These are phyloP conservation scores for Fusarium sp. DNA, from an alignment of 2,329 filamentous ascomycete species.

Conservation along the genomic window DNA sequence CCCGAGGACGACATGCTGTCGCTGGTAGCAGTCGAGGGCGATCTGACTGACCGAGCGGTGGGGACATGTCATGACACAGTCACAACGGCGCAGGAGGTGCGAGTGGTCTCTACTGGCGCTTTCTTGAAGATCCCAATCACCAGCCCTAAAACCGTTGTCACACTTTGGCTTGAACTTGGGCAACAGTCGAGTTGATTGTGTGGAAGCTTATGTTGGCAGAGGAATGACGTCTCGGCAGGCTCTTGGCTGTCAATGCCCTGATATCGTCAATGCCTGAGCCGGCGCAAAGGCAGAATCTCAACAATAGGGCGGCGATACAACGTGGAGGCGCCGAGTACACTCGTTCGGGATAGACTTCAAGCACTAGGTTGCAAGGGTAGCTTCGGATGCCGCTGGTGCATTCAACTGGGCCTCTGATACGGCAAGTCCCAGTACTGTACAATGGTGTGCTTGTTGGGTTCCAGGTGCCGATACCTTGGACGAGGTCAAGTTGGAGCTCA, in stretches of 20 bases:
- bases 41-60: slow-evolving; percentile 48
- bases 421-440: slow-evolving; percentile 21
- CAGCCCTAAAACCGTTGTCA: slow-evolving; percentile 27
- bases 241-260: slow-evolving; percentile 23
- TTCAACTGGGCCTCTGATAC: slow-evolving; percentile 31
- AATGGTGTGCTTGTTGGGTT: slow-evolving; percentile 10
- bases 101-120: slow-evolving; percentile 38
- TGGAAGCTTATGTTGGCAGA: slow-evolving; percentile 21
- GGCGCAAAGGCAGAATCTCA: slow-evolving; percentile 33
- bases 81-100: slow-evolving; percentile 41
- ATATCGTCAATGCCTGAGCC: slow-evolving; percentile 23
- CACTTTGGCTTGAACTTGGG: slow-evolving; percentile 21
- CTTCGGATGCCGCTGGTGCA: slow-evolving; percentile 27
- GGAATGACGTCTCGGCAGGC: slow-evolving; percentile 6
- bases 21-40: slow-evolving; percentile 46
- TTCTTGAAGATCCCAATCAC: slow-evolving; percentile 42
- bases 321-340: slow-evolving; percentile 35
- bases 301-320: slow-evolving; percentile 28
- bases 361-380: slow-evolving; percentile 34
- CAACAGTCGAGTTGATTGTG: background rate
- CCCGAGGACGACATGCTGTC: slow-evolving; percentile 61
- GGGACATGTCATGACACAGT: slow-evolving; percentile 50
- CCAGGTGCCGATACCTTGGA: slow-evolving; percentile 16
- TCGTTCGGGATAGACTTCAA: slow-evolving; percentile 28
- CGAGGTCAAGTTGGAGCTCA: slow-evolving; percentile 29